These are phyloP conservation scores for Juncus inflexus DNA, from an alignment of 176 grass and related monocot species.

Conservation along the genomic window DNA sequence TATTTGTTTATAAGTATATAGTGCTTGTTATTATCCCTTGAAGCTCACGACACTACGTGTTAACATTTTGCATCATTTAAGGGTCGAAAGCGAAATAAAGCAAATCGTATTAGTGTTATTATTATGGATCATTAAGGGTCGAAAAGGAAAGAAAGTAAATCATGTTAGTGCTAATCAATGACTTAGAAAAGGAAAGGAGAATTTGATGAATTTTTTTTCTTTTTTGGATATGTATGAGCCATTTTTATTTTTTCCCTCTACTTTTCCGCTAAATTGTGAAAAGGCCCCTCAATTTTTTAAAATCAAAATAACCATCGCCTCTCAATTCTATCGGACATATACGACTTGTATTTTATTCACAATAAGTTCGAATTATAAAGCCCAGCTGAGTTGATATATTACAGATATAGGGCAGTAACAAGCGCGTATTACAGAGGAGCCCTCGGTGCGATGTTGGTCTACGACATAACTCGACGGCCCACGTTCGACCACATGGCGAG, in stretches of 20 bases:
- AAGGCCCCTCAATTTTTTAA: too few species aligned
- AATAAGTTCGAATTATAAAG: too few species aligned
- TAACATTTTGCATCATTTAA: constrained; percentile 14
- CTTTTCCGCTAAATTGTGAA: too few species aligned
- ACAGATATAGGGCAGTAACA: constrained; percentile 79
- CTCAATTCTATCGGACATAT: too few species aligned
- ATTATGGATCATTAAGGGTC: neutral
- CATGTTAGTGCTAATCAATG: neutral
- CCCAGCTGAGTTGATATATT: neutral
- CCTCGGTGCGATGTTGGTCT: constrained; percentile 76
- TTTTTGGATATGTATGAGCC: too few species aligned
- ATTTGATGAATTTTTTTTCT: neutral
- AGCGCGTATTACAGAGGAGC: constrained; percentile 87
- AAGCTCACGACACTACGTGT: constrained; percentile 3
- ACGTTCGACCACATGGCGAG: constrained; percentile 52
- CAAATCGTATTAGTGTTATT: too few species aligned
- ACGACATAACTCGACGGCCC: constrained; percentile 58
- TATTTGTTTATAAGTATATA: neutral
- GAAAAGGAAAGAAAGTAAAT: constrained; percentile 6
- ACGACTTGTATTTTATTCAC: too few species aligned
- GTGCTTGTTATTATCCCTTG: neutral
- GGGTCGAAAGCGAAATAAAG: constrained; percentile 11
- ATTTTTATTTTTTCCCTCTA: too few species aligned
- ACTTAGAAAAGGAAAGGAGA: neutral
- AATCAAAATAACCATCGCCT: too few species aligned